Percentiles rank a stretch among this genome's conserved stretches.
These are phyloP conservation scores for Lentinula lateritia DNA, from an alignment of 768 basidiomycete genomes.

Conservation along the genomic window DNA sequence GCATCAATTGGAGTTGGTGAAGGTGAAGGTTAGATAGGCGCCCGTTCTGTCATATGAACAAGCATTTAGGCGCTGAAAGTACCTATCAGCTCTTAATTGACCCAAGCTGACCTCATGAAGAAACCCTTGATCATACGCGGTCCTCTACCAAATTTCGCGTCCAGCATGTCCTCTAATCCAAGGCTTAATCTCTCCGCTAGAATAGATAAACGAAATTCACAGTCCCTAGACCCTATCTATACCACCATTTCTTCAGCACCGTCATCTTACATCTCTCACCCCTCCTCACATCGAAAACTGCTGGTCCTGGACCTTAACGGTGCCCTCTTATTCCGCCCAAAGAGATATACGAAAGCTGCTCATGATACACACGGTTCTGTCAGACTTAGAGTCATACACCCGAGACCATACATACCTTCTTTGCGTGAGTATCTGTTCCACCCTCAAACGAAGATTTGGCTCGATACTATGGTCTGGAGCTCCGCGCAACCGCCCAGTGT, in stretches of 20 bases:
- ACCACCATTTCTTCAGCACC: neutral
- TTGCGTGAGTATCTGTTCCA: constrained; percentile 65
- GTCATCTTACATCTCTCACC: constrained; percentile 1
- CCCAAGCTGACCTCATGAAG: neutral
- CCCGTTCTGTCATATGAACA: neutral
- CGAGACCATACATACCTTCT: constrained; percentile 59
- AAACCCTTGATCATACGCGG: neutral
- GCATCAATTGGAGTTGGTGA: too few relatives aligned
- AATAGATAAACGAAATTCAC: neutral
- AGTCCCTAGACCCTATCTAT: neutral
- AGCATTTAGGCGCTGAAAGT: too few relatives aligned
- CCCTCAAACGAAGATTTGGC: constrained; percentile 52
- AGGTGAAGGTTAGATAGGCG: neutral
- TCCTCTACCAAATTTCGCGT: neutral
- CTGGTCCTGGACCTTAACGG: constrained; percentile 76
- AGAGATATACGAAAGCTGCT: neutral
- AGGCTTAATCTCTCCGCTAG: too few relatives aligned
- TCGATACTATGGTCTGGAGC: constrained; percentile 88
- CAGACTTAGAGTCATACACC: constrained; percentile 33
- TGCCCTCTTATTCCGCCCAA: constrained; percentile 58
- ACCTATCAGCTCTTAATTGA: neutral
- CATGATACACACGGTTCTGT: neutral
- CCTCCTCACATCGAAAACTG: constrained; percentile 45
- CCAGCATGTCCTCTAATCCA: neutral
- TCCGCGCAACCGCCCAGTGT: constrained; percentile 82